phyloP scores from a whole-genome alignment of 805 yeast species.

The Tetrapisispora fleetii region DNA sequence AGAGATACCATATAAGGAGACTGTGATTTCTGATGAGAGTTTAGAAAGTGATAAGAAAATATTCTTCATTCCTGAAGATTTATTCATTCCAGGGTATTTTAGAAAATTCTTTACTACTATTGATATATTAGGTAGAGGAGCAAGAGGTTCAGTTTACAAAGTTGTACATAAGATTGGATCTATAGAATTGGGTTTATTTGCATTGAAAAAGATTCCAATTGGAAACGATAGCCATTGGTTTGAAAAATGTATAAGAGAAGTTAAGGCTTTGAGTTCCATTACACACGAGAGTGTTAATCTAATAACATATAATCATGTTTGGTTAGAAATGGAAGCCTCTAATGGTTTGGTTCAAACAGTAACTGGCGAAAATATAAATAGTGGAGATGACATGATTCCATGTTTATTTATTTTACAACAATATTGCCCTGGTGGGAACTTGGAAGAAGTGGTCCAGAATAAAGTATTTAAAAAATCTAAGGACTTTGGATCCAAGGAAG shows the following conservation, averaged over 20 bases:
- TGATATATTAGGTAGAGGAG: slow-evolving; percentile 65
- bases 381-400: slow-evolving; percentile 33
- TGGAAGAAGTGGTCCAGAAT: slow-evolving; percentile 52
- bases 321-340: slow-evolving; percentile 65
- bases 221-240: slow-evolving; percentile 68
- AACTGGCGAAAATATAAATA: slow-evolving; percentile 10
- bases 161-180: slow-evolving; percentile 70
- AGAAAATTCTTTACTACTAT: slow-evolving; percentile 56
- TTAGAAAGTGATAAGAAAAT: neutral
- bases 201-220: slow-evolving; percentile 74
- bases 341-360: slow-evolving; percentile 23
- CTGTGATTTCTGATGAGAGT: neutral
- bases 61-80: slow-evolving; percentile 36
- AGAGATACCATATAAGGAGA: neutral
- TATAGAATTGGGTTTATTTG: slow-evolving; percentile 68
- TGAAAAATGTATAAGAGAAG: slow-evolving; percentile 65
- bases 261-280: slow-evolving; percentile 48
- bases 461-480: slow-evolving; percentile 29
- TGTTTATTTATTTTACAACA: slow-evolving; percentile 78
- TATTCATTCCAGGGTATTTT: slow-evolving; percentile 79
- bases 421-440: slow-evolving; percentile 80
- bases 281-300: slow-evolving; percentile 48
- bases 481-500: slow-evolving; percentile 20
- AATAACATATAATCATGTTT: slow-evolving; percentile 81
- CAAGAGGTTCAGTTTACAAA: slow-evolving; percentile 74